These are phyloP conservation scores for Lipomyces lipofer DNA, from an alignment of 805 yeast genomes.

Conservation along the genomic window DNA sequence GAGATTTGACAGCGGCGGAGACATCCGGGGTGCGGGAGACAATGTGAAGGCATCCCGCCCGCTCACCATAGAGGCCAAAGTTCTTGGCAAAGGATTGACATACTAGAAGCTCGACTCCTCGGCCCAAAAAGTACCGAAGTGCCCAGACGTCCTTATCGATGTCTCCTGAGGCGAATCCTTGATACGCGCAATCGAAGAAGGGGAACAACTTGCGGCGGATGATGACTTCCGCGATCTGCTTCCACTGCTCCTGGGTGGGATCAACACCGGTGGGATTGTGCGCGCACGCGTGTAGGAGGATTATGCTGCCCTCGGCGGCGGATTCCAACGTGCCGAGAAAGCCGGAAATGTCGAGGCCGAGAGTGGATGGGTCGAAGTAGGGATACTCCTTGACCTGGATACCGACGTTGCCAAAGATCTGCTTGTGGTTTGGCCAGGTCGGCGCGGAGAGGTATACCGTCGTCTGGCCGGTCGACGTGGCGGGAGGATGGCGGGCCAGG, in stretches of 20 bases:
- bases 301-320: constrained; percentile 76
- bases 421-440: constrained; percentile 97
- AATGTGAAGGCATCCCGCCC: constrained; percentile 90
- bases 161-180: constrained; percentile 93
- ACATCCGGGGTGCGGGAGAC: constrained; percentile 48
- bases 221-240: constrained; percentile 56
- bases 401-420: constrained; percentile 73
- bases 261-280: constrained; percentile 98
- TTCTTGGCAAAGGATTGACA: constrained; percentile 97
- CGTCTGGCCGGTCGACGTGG: constrained; percentile 40
- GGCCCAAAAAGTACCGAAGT: constrained; percentile 54
- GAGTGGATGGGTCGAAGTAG: constrained; percentile 77
- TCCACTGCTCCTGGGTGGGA: constrained; percentile 84
- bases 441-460: constrained; percentile 77
- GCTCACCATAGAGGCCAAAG: constrained; percentile 96
- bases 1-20: constrained; percentile 65
- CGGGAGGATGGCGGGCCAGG: constrained; percentile 46
- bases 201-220: constrained; percentile 63
- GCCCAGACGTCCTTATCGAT: constrained; percentile 83
- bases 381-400: constrained; percentile 70
- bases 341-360: constrained; percentile 71
- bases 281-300: constrained; percentile 91
- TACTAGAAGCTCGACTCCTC: constrained; percentile 61
- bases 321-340: constrained; percentile 58
- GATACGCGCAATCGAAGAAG: constrained; percentile 92